A percentile compares a stretch with the other conserved stretches of the same genome.
Conservation (phyloP, 2,329 filamentous ascomycete species). For the Colletotrichum kahawae region DNA sequence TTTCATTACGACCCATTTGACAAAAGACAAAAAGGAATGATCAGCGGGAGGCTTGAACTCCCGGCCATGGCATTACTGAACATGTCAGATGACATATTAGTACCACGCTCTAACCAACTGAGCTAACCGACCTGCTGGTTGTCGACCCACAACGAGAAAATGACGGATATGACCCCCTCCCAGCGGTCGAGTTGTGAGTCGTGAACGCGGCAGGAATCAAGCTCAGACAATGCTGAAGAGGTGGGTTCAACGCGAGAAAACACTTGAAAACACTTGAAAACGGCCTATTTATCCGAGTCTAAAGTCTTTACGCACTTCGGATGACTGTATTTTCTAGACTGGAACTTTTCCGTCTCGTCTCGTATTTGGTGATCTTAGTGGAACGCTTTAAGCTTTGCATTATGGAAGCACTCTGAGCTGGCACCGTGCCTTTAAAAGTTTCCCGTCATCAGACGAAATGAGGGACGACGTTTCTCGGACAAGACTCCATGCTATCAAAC, state of each 20-base stretch:
- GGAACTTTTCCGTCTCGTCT: not conserved
- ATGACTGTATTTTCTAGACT: not conserved
- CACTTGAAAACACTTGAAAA: not conserved
- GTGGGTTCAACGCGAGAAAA: not conserved
- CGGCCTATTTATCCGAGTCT: not conserved
- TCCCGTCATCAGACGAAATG: not conserved
- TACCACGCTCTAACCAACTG: constrained; percentile 24
- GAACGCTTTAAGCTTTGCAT: not conserved
- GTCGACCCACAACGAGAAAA: rapidly evolving
- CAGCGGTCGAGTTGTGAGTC: not conserved
- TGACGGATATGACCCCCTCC: not conserved
- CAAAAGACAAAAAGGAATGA: not conserved
- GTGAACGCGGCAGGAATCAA: not conserved
- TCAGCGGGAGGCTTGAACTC: constrained; percentile 24
- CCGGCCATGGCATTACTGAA: constrained; percentile 21
- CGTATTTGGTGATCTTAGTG: not conserved
- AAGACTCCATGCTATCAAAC: not conserved
- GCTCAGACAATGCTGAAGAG: not conserved
- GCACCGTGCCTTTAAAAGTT: not conserved
- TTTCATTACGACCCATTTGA: not conserved
- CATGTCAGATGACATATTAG: constrained; percentile 14
- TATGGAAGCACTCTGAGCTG: not conserved
- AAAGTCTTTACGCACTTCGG: not conserved
- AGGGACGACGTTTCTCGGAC: not conserved
- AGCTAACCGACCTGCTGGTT: constrained; percentile 17